Evolutionary conservation across 208 protist genomes (phyloP).

Genomic region (Vickermania spadyakhi): DNA sequence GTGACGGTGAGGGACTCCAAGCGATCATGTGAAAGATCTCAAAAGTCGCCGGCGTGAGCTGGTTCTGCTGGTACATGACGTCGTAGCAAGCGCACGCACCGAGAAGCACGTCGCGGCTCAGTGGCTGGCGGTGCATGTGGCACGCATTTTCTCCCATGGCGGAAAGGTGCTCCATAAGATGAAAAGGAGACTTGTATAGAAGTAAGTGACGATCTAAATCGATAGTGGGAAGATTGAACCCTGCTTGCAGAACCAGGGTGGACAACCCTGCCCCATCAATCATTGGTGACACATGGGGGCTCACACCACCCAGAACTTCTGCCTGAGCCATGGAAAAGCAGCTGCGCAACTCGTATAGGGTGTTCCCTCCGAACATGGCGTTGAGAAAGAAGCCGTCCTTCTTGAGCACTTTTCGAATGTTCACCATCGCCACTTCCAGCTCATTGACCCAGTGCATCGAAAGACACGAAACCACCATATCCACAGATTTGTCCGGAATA

Average conservation of each 20-base stretch:
- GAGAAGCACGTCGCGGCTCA: slow-evolving; percentile 67
- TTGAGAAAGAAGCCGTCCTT: slow-evolving; percentile 79
- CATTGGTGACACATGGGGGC: slow-evolving; percentile 87
- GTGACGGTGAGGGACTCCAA: slow-evolving; percentile 80
- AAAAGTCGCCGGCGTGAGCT: slow-evolving; percentile 83
- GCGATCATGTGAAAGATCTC: slow-evolving; percentile 87
- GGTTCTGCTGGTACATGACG: slow-evolving; percentile 77
- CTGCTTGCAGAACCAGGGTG: slow-evolving; percentile 77
- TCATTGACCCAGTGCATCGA: slow-evolving; percentile 91
- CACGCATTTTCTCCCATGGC: slow-evolving; percentile 84
- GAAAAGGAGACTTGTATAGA: slow-evolving; percentile 83
- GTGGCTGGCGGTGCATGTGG: slow-evolving; percentile 52
- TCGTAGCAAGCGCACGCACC: slow-evolving; percentile 74
- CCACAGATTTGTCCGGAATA: slow-evolving; percentile 73
- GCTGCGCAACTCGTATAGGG: slow-evolving; percentile 82
- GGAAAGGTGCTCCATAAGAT: slow-evolving; percentile 84
- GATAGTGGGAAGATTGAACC: slow-evolving; percentile 85
- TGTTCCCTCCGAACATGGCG: slow-evolving; percentile 88
- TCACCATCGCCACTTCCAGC: slow-evolving; percentile 70
- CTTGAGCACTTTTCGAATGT: slow-evolving; percentile 77
- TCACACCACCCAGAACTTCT: slow-evolving; percentile 77
- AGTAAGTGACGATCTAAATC: slow-evolving; percentile 87
- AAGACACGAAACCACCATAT: slow-evolving; percentile 83
- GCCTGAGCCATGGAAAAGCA: slow-evolving; percentile 84
- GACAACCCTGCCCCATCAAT: slow-evolving; percentile 75